Base-by-base conservation (phyloP, 805 yeast species). In the Gaillardinia entomophila region DNA sequence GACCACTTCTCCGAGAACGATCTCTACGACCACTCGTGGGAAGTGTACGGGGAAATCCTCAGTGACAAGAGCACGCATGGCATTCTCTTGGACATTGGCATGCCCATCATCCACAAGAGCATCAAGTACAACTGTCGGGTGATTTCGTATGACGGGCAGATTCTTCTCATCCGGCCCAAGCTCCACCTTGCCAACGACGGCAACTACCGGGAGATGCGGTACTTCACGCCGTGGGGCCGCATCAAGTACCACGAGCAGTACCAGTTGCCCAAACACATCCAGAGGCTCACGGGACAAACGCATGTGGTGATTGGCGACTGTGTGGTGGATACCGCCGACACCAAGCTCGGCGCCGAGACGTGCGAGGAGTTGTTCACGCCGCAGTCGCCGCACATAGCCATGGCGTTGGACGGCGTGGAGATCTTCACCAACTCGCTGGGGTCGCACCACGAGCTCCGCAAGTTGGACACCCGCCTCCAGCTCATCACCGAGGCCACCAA, bases 321-420 rank as follows among this genome's bases (percentile, higher is more conserved):
- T 35, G 83, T 86, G 3, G 65, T 92, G 27, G 76, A 82, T 32
- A 83, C 96, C 1, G 53, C 77, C 37, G 97, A 89, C 48, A 87
- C 97, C 0, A 79, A 82, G 27, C 70, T 92, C 35, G 99, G 99
- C n/a, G 86, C 90, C 28, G 99, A 92, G 59, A 94, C 99, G 0
- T 92, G 99, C 57, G 99, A 92, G 56, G 99, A 92, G 58, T 67
- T 92, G 36, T 92, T 92, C 58, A 92, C 99, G 0, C 98, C 99
- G 1, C 82, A 86, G 43, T 79, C 96, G 3, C 98, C 99, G 3
- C 96, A 90, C 57, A 84, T 92, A 35, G 77, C 77, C 13, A 79
- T 90, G 86, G 75, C 96, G 0, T 64, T 92, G 22, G 97, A 88
- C 56, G 99, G 99, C 27, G 95, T 90, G n/a, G 99, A 92, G 58